Evolutionary conservation across 805 yeast species (phyloP).

Genomic region (Candida takata): DNA sequence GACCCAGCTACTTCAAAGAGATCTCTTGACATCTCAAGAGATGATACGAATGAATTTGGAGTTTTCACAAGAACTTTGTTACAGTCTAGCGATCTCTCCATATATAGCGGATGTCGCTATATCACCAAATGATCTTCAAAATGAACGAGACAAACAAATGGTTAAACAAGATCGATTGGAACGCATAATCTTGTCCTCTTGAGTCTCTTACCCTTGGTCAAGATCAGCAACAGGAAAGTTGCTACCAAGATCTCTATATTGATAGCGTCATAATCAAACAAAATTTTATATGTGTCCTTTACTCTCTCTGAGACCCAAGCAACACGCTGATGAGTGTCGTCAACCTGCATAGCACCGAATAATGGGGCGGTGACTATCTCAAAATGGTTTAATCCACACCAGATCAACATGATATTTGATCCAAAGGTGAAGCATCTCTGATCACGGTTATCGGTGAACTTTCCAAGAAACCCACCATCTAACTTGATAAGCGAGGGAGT

Average conservation of each 20-base stretch:
- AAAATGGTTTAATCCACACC: slow-evolving; percentile 19
- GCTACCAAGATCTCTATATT: slow-evolving; percentile 21
- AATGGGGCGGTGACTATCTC: slow-evolving; percentile 13
- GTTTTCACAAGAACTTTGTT: slow-evolving; percentile 15
- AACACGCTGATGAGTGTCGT: slow-evolving; percentile 16
- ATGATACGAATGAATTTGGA: slow-evolving; percentile 17
- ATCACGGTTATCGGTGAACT: background rate
- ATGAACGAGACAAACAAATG: too few species aligned
- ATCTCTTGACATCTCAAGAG: slow-evolving; percentile 17
- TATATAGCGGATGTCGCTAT: slow-evolving; percentile 20
- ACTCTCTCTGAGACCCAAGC: slow-evolving; percentile 12
- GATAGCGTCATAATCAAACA: slow-evolving; percentile 18
- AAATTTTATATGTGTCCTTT: slow-evolving; percentile 8
- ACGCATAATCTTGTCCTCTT: background rate
- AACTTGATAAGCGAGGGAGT: slow-evolving; percentile 16
- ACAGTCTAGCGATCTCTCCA: slow-evolving; percentile 7
- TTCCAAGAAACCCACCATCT: slow-evolving; percentile 3
- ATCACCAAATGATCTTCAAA: slow-evolving; percentile 7
- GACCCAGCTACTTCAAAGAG: slow-evolving; percentile 19
- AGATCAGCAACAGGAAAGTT: slow-evolving; percentile 15
- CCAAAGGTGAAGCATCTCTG: slow-evolving; percentile 16
- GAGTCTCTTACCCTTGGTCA: slow-evolving; percentile 1
- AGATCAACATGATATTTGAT: slow-evolving; percentile 11
- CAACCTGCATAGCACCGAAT: slow-evolving; percentile 2
- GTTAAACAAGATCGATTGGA: background rate